Evolutionary conservation across 2,329 filamentous ascomycete genomes (phyloP).

Genomic region (Didymella exigua): DNA sequence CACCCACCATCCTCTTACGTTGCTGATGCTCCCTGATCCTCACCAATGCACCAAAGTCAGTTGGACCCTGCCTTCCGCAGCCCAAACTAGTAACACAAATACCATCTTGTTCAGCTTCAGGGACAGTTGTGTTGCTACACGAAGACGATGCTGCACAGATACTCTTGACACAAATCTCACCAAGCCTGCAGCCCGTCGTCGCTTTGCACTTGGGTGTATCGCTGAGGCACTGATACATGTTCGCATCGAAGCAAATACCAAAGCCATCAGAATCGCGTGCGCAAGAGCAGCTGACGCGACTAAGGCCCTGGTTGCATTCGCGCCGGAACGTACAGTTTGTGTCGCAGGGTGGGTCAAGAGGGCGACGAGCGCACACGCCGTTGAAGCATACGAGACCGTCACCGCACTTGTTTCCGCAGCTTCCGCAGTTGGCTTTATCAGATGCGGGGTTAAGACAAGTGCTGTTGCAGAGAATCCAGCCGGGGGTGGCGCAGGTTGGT

Average conservation of each 20-base stretch:
- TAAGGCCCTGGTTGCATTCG: conserved; percentile 29
- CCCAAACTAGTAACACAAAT: conserved; percentile 30
- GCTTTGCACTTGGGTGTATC: neutral
- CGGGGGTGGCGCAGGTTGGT: conserved; percentile 7
- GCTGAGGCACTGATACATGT: conserved; percentile 21
- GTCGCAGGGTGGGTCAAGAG: conserved; percentile 31
- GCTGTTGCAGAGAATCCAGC: conserved; percentile 21
- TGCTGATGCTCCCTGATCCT: conserved; percentile 22
- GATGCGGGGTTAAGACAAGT: conserved; percentile 31
- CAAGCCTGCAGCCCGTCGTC: conserved; percentile 21
- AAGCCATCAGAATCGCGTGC: conserved; percentile 25
- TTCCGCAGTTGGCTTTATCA: conserved; percentile 35
- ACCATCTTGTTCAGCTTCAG: conserved; percentile 9
- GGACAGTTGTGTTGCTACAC: conserved; percentile 14
- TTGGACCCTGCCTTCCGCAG: conserved; percentile 23
- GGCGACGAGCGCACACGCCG: conserved; percentile 38
- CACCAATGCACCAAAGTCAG: conserved; percentile 21
- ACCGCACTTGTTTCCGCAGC: conserved; percentile 34
- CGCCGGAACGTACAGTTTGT: conserved; percentile 33
- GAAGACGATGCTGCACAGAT: conserved; percentile 18
- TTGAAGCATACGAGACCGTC: conserved; percentile 37
- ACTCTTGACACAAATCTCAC: conserved; percentile 25
- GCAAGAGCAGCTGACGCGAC: conserved; percentile 34
- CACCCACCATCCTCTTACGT: conserved; percentile 4
- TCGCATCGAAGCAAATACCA: conserved; percentile 41